These are phyloP conservation scores for Backusella mclennaniae DNA, from an alignment of 192 early-diverging fungal genomes.

Conservation along the genomic window DNA sequence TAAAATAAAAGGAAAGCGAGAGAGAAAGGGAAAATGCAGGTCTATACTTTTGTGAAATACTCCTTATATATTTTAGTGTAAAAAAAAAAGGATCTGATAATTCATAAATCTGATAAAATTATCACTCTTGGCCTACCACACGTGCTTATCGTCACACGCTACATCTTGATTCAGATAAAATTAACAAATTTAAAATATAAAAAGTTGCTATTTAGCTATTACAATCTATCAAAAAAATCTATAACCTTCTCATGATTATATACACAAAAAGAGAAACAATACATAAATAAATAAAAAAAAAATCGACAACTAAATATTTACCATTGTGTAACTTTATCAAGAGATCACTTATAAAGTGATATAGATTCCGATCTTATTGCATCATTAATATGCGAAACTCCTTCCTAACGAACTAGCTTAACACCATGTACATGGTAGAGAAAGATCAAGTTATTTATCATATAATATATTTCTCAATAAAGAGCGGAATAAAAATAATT, in stretches of 20 bases:
- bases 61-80: neutral
- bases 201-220: neutral
- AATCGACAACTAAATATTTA: neutral
- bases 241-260: neutral
- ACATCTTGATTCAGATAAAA: neutral
- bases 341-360: neutral
- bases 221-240: no score
- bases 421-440: neutral
- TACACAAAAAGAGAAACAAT: neutral
- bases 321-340: neutral
- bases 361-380: neutral
- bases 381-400: neutral
- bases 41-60: neutral
- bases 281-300: neutral
- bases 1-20: neutral
- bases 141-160: neutral
- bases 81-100: neutral
- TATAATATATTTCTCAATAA: neutral
- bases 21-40: neutral
- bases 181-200: neutral
- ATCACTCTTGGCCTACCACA: neutral
- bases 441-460: no score
- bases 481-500: no score
- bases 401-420: neutral
- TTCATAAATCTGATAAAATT: neutral